Conservation (phyloP, 2,329 filamentous ascomycete genomes). For the Nannizziopsis arthrosporioides region DNA sequence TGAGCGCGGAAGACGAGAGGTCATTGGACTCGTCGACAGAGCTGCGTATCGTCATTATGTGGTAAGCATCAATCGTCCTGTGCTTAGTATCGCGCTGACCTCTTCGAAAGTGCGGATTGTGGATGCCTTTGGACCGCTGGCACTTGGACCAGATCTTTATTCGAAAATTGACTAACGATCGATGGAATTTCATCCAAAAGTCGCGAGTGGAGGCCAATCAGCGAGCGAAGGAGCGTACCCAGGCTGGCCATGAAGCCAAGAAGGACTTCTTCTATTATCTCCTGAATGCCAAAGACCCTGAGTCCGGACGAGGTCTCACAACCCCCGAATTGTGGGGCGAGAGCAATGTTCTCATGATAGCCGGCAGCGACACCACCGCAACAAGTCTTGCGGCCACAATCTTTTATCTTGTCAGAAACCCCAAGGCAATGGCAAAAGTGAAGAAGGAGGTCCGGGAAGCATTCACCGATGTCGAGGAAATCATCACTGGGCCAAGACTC, state of each 20-base stretch:
- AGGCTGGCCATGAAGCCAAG: slow-evolving; percentile 25
- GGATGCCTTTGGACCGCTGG: slow-evolving; percentile 14
- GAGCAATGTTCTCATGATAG: slow-evolving; percentile 40
- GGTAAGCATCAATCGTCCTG: slow-evolving; percentile 42
- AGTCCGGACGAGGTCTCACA: slow-evolving; percentile 35
- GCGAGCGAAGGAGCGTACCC: slow-evolving; percentile 22
- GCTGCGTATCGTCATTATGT: slow-evolving; percentile 47
- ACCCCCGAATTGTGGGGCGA: slow-evolving; percentile 40
- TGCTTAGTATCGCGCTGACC: slow-evolving; percentile 5
- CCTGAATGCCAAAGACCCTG: slow-evolving; percentile 36
- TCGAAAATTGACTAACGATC: slow-evolving; percentile 16
- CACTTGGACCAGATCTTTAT: slow-evolving; percentile 16
- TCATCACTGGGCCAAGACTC: slow-evolving; percentile 25
- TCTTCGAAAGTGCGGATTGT: slow-evolving; percentile 15
- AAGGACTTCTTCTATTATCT: slow-evolving; percentile 42
- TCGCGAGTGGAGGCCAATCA: slow-evolving; percentile 33
- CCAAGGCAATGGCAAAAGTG: slow-evolving; percentile 22
- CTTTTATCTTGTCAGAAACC: slow-evolving; percentile 32
- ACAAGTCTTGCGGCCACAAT: slow-evolving; percentile 28
- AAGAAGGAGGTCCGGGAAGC: slow-evolving; percentile 25
- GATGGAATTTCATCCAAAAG: slow-evolving; percentile 16
- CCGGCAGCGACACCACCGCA: slow-evolving; percentile 35
- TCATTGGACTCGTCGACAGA: slow-evolving; percentile 54
- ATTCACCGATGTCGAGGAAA: slow-evolving; percentile 29
- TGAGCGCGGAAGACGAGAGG: slow-evolving; percentile 44